Evolutionary conservation across 176 grass and related monocot genomes (phyloP).

Genomic region (Triticum monococcum): DNA sequence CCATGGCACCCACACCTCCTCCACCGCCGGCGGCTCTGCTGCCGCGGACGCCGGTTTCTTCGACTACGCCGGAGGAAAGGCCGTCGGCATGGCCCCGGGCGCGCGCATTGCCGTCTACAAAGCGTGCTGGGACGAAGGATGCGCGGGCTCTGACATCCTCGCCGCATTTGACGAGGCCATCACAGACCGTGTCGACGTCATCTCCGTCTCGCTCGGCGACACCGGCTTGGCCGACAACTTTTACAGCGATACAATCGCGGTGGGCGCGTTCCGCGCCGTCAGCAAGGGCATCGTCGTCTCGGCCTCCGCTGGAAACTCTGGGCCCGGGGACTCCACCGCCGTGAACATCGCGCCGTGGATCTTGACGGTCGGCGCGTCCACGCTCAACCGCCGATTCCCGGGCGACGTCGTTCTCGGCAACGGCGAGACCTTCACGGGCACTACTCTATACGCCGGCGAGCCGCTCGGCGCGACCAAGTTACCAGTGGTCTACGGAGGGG

Average conservation of each 20-base stretch:
- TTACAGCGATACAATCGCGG: conserved; percentile 25
- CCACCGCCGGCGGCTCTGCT: conserved; percentile 24
- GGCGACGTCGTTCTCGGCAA: conserved; percentile 43
- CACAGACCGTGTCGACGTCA: conserved; percentile 29
- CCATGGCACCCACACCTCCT: conserved; percentile 56
- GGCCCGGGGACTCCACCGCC: conserved; percentile 22
- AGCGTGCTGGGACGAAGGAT: conserved; percentile 35
- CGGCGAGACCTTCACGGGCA: conserved; percentile 21
- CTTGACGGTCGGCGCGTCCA: conserved; percentile 55
- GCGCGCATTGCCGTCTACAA: conserved; percentile 44
- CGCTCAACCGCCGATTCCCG: conserved; percentile 44
- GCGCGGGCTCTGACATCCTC: conserved; percentile 32
- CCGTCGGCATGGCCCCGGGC: conserved; percentile 30
- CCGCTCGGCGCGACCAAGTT: neutral
- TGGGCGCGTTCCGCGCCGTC: conserved; percentile 43
- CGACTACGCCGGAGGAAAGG: conserved; percentile 18
- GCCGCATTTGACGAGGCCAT: conserved; percentile 40
- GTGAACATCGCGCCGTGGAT: conserved; percentile 60
- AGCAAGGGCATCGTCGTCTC: conserved; percentile 42
- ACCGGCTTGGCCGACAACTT: neutral
- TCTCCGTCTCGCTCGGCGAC: conserved; percentile 41
- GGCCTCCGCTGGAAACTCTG: conserved; percentile 28
- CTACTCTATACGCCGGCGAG: conserved; percentile 32
- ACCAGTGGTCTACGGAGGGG: conserved; percentile 34
- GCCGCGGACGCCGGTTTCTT: conserved; percentile 26